Evolutionary conservation across 2,329 filamentous ascomycete genomes (phyloP).

Genomic region (Aschersonia sp.): DNA sequence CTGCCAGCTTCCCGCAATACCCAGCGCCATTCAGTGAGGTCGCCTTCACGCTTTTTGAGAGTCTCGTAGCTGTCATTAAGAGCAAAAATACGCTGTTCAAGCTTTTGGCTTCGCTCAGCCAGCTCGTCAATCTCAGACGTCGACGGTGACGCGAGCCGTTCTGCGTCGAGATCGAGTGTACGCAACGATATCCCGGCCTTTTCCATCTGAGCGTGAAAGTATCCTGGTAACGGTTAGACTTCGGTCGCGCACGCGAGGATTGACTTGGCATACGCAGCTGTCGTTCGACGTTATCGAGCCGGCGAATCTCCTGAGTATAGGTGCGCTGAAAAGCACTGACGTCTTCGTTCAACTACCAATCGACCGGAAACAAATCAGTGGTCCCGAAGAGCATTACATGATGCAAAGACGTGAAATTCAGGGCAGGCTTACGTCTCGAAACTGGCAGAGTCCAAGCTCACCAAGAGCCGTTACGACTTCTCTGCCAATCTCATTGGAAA

Average conservation of each 20-base stretch:
- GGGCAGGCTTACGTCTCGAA: conserved; percentile 65
- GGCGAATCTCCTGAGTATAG: conserved; percentile 93
- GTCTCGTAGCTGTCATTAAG: conserved; percentile 98
- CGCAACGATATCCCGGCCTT: conserved; percentile 77
- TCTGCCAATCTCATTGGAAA: conserved; percentile 95
- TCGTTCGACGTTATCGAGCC: conserved; percentile 94
- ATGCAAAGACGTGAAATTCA: neutral
- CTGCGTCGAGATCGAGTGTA: conserved; percentile 81
- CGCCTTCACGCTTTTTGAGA: conserved; percentile 91
- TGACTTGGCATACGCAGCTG: conserved; percentile 63
- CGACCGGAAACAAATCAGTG: too few relatives aligned
- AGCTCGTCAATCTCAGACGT: conserved; percentile 95
- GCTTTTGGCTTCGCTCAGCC: conserved; percentile 76
- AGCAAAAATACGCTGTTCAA: conserved; percentile 82
- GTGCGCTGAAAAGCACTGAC: conserved; percentile 92
- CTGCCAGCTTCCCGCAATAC: conserved; percentile 90
- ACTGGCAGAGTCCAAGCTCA: conserved; percentile 92
- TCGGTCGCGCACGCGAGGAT: conserved; percentile 1
- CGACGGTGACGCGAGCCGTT: conserved; percentile 73
- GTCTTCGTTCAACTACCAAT: conserved; percentile 72
- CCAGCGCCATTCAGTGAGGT: conserved; percentile 97
- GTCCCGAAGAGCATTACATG: too few relatives aligned
- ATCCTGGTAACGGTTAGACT: conserved; percentile 42
- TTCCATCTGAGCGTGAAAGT: conserved; percentile 92
- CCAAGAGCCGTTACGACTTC: conserved; percentile 95